Evolutionary conservation across 352 stramenopile species (phyloP).

Genomic region (Pythium coloratum): DNA sequence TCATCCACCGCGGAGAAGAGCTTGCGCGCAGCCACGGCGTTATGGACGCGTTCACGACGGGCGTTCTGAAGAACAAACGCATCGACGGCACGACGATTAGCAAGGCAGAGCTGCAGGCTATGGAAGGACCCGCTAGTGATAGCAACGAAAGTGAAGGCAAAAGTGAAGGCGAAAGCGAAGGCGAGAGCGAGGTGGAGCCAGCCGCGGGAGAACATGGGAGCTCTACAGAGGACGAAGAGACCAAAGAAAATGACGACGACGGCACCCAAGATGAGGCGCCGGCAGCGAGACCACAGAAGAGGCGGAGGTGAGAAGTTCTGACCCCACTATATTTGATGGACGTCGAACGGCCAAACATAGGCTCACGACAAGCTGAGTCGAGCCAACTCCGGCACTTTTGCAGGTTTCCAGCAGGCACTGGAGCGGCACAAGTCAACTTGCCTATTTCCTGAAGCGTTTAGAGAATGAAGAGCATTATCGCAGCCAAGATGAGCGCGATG

Average conservation of each 20-base stretch:
- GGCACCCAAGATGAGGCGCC: neutral
- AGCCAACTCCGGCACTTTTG: neutral
- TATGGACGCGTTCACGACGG: slow-evolving; percentile 57
- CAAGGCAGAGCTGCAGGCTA: slow-evolving; percentile 39
- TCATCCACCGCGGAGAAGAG: slow-evolving; percentile 62
- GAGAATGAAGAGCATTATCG: slow-evolving; percentile 30
- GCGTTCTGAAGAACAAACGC: slow-evolving; percentile 61
- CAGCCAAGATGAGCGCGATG: slow-evolving; percentile 28
- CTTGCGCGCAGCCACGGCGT: slow-evolving; percentile 55
- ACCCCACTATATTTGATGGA: slow-evolving; percentile 6
- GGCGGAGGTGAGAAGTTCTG: slow-evolving; percentile 15
- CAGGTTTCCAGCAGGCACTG: neutral
- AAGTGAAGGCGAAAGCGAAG: slow-evolving; percentile 25
- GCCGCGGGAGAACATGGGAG: slow-evolving; percentile 1
- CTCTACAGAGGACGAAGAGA: slow-evolving; percentile 1
- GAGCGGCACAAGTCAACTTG: neutral
- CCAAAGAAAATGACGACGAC: slow-evolving; percentile 6
- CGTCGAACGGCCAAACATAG: slow-evolving; percentile 10
- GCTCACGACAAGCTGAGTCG: neutral
- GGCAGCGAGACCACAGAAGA: slow-evolving; percentile 9
- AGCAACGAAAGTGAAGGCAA: slow-evolving; percentile 24
- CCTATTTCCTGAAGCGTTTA: neutral
- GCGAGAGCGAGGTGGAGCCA: neutral
- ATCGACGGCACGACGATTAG: slow-evolving; percentile 67
- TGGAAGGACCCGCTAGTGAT: slow-evolving; percentile 23